Base-by-base conservation (phyloP, 805 yeast species). In the Candida saitoana region DNA sequence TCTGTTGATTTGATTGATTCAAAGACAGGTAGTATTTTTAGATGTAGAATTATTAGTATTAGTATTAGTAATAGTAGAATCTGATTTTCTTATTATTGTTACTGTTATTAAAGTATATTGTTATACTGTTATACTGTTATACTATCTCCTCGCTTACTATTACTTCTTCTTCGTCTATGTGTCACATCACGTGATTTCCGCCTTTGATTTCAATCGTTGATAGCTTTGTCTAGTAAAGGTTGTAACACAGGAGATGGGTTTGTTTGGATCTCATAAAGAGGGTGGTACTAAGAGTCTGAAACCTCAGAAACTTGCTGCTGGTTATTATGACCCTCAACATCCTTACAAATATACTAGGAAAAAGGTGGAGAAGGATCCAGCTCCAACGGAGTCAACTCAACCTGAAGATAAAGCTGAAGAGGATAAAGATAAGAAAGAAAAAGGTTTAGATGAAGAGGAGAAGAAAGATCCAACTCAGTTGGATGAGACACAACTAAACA, bases 401-500 rank as follows among this genome's bases (percentile, higher is more conserved):
- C 24, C 5, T 5, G 4, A 12, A 6, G 29, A 36, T 7, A 36
- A 31, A 6, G 30, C 20, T 5, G 17, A 7, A 30, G 22, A 29
- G 12, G 36, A 31, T 3, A 31, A 24, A 33, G 36, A 33, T 12
- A 11, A 22, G 6, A 14, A 18, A 18, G 25, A 34, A 18, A 36
- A 36, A 12, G 44, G 29, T 6, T 39, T 39, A 12, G 47, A 40
- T 14, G 40, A 18, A 6, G 45, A 30, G n/a, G 40, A 29, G 12
- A 43, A 43, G 8, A 35, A 30, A 22, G 40, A 53, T 34, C 43
- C 53, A 11, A 20, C n/a, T 18, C 36, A 32, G 37, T 39, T 20
- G 37, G 42, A 54, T 14, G 65, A 60, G 39, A 69, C 75, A 1
- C 48, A 58, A 41, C 48, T 52, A 36, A 69, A 69, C 45, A 69